Percentiles rank a stretch among this genome's conserved stretches.
phyloP scores from a whole-genome alignment of 805 yeast species.

The Yarrowia sp. region DNA sequence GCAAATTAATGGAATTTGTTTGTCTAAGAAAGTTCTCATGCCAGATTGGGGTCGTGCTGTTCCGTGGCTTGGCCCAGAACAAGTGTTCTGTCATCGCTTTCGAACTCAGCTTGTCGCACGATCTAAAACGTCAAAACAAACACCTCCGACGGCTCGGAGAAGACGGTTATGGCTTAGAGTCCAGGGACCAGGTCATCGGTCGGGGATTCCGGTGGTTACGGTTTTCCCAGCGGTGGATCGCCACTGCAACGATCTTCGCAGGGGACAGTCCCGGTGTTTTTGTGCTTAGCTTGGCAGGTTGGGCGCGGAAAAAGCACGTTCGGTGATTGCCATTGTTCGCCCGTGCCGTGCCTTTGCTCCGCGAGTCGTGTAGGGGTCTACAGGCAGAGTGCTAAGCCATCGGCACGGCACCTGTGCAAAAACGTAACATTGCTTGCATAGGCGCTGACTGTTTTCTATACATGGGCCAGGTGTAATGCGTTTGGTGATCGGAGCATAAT shows the following conservation, averaged over 20 bases:
- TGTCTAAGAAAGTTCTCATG: not conserved
- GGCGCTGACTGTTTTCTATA: not conserved
- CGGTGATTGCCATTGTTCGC: not conserved
- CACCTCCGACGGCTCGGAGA: not conserved
- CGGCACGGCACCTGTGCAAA: not conserved
- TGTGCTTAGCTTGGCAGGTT: not conserved
- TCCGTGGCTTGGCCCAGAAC: not conserved
- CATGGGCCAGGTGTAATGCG: not conserved
- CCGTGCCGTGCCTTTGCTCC: not conserved
- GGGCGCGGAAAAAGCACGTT: constrained; percentile 1
- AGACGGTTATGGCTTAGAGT: not conserved
- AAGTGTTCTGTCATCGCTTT: too few species aligned
- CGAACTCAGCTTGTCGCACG: too few species aligned
- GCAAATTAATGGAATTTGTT: not conserved
- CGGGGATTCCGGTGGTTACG: not conserved
- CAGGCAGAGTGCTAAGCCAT: not conserved
- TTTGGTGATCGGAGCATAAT: not conserved
- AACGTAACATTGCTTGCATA: not conserved
- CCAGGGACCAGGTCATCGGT: not conserved
- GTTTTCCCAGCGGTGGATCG: not conserved
- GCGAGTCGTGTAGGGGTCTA: not conserved
- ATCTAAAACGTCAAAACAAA: not conserved
- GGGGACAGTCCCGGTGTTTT: not conserved
- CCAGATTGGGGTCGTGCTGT: not conserved
- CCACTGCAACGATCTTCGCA: constrained; percentile 10